Conservation (phyloP, 2,329 filamentous ascomycete genomes). For the Aureobasidium sp. region DNA sequence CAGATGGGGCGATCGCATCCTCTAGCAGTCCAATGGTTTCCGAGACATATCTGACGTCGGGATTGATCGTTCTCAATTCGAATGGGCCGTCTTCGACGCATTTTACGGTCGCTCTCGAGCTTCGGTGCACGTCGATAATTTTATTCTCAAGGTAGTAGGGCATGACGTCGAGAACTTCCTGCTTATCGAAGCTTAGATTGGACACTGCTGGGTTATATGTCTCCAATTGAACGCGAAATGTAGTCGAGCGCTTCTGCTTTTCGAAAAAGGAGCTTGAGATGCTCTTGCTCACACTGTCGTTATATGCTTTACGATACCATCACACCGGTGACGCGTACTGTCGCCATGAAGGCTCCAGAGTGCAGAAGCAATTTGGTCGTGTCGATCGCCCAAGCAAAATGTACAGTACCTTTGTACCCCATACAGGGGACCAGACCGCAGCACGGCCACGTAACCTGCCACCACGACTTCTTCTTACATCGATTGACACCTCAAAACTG, state of each 20-base stretch:
- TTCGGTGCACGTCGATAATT: not conserved
- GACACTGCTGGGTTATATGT: too few species aligned
- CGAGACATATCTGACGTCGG: not conserved
- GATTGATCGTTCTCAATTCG: not conserved
- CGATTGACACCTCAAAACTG: not conserved
- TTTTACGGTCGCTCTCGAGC: not conserved
- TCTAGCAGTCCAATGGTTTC: not conserved
- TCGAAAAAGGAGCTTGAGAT: not conserved
- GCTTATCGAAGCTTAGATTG: not conserved
- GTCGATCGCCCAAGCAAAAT: conserved; percentile 1
- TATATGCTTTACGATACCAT: not conserved
- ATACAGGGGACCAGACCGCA: not conserved
- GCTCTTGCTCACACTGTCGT: not conserved
- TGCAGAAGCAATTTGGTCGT: not conserved
- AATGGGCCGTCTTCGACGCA: not conserved
- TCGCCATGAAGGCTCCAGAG: not conserved
- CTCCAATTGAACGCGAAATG: too few species aligned
- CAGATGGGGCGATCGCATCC: not conserved
- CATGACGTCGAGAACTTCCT: not conserved
- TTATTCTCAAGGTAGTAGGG: not conserved
- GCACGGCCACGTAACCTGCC: not conserved
- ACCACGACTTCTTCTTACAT: not conserved
- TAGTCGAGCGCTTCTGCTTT: too few species aligned
- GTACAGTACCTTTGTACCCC: not conserved
- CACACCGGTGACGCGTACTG: not conserved